Percentiles rank a stretch among this genome's conserved stretches.
phyloP scores from a whole-genome alignment of 495 filamentous ascomycete species.

The Penicillium angulare region DNA sequence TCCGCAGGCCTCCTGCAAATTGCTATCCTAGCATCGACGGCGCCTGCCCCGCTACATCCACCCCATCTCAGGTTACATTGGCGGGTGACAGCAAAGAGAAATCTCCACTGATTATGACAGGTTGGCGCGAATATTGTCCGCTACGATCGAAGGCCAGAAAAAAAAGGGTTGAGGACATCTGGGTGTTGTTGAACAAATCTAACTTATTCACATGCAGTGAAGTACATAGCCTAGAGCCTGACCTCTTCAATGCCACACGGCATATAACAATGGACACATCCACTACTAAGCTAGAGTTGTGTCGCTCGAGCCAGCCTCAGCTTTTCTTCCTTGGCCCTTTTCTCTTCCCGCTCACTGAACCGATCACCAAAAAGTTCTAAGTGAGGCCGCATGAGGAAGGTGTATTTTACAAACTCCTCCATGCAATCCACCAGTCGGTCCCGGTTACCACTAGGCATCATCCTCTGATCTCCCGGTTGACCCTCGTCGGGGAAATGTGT shows the following conservation, averaged over 20 bases:
- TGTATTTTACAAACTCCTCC: conserved; percentile 78
- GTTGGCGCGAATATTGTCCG: too few species aligned
- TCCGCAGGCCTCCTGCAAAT: too few species aligned
- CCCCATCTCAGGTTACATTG: too few species aligned
- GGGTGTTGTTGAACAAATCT: too few species aligned
- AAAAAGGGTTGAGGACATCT: too few species aligned
- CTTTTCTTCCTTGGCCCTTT: conserved; percentile 19
- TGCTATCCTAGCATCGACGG: too few species aligned
- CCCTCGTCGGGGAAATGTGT: conserved; percentile 60
- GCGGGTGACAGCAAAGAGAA: too few species aligned
- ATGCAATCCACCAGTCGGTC: conserved; percentile 72
- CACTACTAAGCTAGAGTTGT: conserved; percentile 6
- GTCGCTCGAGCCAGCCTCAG: conserved; percentile 4
- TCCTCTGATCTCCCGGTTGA: conserved; percentile 49
- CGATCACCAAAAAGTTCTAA: conserved; percentile 64
- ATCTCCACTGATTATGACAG: too few species aligned
- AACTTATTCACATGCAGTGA: conserved; percentile 1
- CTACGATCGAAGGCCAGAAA: too few species aligned
- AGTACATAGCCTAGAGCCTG: conserved; percentile 7
- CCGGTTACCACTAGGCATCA: conserved; percentile 61
- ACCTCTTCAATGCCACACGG: conserved; percentile 4
- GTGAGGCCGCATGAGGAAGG: conserved; percentile 62
- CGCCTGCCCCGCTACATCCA: too few species aligned
- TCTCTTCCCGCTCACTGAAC: conserved; percentile 55
- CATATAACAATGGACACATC: not conserved